phyloP scores from a whole-genome alignment of 306 rosid genomes.

The Cucurbita moschata region DNA sequence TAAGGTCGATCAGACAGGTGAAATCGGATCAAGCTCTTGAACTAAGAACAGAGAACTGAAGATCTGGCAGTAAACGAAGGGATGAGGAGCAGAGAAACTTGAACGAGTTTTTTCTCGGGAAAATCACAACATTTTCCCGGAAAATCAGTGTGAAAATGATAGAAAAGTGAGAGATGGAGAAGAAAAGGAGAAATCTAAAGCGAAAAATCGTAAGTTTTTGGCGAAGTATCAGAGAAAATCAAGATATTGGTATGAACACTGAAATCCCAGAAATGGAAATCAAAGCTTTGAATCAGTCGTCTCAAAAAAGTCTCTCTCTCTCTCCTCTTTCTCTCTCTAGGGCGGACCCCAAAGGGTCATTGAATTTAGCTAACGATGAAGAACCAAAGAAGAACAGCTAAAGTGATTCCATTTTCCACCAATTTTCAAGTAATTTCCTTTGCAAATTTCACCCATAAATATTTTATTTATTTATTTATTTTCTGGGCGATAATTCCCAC shows the following conservation, averaged over 20 bases:
- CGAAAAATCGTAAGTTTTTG: background rate
- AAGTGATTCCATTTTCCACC: background rate
- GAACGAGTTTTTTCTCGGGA: background rate
- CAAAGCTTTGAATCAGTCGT: background rate
- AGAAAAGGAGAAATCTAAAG: background rate
- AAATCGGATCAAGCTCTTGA: background rate
- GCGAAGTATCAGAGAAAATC: background rate
- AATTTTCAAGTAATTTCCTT: background rate
- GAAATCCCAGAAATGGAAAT: background rate
- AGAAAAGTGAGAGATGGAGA: background rate
- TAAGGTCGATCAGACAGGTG: conserved; percentile 1
- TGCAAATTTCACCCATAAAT: background rate
- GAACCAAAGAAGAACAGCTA: background rate
- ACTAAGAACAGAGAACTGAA: background rate
- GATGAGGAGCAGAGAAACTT: background rate
- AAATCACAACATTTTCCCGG: background rate
- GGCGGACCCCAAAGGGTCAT: conserved; percentile 11
- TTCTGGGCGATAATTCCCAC: background rate
- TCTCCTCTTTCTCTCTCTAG: conserved; percentile 2
- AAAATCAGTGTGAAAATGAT: background rate
- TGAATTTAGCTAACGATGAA: conserved; percentile 8
- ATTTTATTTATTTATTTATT: too few relatives aligned
- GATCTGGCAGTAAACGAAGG: conserved; percentile 8
- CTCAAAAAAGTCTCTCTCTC: conserved; percentile 3
- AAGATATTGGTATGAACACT: background rate